Conservation (phyloP, 768 basidiomycete species). For the Lyophyllum atratum region DNA sequence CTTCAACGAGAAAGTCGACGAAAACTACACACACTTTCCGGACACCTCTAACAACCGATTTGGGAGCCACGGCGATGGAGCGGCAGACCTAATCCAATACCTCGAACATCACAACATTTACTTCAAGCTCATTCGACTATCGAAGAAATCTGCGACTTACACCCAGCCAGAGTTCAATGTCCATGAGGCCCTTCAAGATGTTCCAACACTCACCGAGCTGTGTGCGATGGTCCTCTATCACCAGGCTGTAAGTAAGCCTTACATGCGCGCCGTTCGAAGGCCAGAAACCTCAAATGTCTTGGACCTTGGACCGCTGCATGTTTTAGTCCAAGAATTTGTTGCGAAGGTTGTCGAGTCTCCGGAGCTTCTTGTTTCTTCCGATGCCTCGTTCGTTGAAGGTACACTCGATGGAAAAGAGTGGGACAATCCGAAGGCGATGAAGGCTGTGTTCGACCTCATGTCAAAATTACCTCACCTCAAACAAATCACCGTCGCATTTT, state of each 20-base stretch:
- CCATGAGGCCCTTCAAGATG: constrained; percentile 21
- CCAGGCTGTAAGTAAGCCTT: constrained; percentile 20
- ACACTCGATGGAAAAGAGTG: background rate
- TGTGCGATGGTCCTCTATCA: constrained; percentile 17
- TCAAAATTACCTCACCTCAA: background rate
- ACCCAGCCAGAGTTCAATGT: constrained; percentile 30
- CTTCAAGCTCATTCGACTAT: constrained; percentile 21
- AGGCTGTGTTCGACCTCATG: background rate
- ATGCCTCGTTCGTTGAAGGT: background rate
- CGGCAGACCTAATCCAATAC: constrained; percentile 23
- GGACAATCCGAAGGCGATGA: background rate
- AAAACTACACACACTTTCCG: constrained; percentile 21
- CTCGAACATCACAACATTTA: constrained; percentile 20
- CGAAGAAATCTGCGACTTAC: constrained; percentile 23
- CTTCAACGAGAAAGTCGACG: constrained; percentile 15
- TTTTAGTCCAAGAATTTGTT: background rate
- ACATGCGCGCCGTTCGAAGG: constrained; percentile 16
- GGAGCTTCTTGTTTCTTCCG: background rate
- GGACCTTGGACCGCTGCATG: background rate
- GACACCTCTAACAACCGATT: constrained; percentile 27
- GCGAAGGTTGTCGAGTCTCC: background rate
- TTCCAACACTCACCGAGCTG: constrained; percentile 20
- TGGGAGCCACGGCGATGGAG: constrained; percentile 23
- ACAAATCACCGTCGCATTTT: background rate
- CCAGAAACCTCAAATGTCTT: background rate